Evolutionary conservation across 2,329 filamentous ascomycete genomes (phyloP).

Genomic region (Claviceps humidiphila): DNA sequence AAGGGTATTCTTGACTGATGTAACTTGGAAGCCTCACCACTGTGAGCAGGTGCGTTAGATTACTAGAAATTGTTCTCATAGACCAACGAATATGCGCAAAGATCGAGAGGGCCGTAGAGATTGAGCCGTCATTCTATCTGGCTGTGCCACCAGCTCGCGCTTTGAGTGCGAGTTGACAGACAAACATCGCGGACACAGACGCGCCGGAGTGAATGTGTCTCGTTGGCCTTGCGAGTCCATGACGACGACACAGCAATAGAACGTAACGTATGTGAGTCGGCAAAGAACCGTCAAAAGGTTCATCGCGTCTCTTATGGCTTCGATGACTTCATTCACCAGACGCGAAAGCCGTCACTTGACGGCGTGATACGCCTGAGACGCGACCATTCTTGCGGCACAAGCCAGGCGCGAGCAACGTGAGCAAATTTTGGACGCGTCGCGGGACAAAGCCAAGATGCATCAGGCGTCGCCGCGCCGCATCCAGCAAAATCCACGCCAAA

Average conservation of each 20-base stretch:
- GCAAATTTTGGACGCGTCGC: not conserved
- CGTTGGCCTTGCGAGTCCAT: not conserved
- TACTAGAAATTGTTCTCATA: not conserved
- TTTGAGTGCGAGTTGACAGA: too few relatives aligned
- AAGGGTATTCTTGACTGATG: not conserved
- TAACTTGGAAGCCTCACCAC: not conserved
- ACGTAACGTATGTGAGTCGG: not conserved
- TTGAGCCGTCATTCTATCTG: not conserved
- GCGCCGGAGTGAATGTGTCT: not conserved
- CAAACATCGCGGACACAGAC: not conserved
- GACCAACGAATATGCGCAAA: not conserved
- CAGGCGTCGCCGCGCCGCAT: conserved; percentile 1
- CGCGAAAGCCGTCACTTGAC: conserved; percentile 4
- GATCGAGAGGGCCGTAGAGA: not conserved
- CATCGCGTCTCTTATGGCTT: not conserved
- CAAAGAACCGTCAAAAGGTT: not conserved
- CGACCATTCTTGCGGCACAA: not conserved
- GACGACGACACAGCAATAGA: not conserved
- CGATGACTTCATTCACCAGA: not conserved
- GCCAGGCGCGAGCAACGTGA: not conserved
- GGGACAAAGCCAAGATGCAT: not conserved
- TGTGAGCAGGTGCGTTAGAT: not conserved
- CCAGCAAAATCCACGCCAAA: conserved; percentile 4
- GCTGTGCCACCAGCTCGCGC: not conserved
- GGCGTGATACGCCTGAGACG: not conserved